Evolutionary conservation across 352 stramenopile species (phyloP), one percentile per base, ranked within the genome.

Genomic region (Pythium brachiatum): DNA sequence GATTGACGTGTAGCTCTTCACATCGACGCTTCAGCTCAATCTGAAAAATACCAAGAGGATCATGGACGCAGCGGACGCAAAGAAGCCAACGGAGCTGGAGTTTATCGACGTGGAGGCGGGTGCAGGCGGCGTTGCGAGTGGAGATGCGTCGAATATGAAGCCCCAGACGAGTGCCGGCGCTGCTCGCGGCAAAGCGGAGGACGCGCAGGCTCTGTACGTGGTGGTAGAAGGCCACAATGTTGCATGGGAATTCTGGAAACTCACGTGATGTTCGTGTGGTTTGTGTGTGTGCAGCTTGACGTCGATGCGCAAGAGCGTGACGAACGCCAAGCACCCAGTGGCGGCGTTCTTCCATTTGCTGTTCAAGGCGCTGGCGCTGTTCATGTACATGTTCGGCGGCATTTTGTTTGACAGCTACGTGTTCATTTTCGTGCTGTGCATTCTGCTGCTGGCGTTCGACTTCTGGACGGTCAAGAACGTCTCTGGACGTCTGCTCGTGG

Each of bases 391-490:
- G 23, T 97, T 99, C 62, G 94, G 94, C n/a, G 75, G 74, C 43
- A 75, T 96, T 43, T 74, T 97, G 69, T 90, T 89, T 59, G 83
- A 80, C 62, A 97, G 94, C 80, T 98, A 97, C 63, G 90, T 99
- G 39, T 97, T 98, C 64, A 88, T 98, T 61, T 99, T 97, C 26
- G 96, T 99, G 23, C 66, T 98, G 18, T 98, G 93, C 73, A 98
- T 99, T 47, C 66, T 99, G 20, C 73, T 99, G 2, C 64, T 99
- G 32, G 93, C 96, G 9, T 98, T 98, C 50, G 97, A 99, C 76
- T 99, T 99, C 74, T 99, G 97, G 97, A 97, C 97, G 0, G 96
- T 99, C 29, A 99, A 99, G 78, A 97, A 97, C 73, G 83, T 97
- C 20, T 91, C 89, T 15, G 89, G 89, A 1, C 72, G 89, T 15